Evolutionary conservation across 1,139 yeast genomes (phyloP), one percentile per base, ranked within the genome.

Genomic region (Debaryomyces udenii): DNA sequence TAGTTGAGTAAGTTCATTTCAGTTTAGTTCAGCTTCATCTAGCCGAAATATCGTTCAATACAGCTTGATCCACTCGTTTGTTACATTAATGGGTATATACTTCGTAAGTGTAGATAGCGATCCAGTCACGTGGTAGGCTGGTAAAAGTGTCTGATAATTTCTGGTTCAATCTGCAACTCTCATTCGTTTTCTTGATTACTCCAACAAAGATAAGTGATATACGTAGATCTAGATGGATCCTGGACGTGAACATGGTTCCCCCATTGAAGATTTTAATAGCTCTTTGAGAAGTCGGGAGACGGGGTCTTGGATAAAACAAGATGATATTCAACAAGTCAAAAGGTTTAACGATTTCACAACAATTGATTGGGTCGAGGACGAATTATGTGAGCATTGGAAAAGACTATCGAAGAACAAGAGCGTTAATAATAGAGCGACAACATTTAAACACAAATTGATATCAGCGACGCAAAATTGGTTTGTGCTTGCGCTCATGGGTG

Each of bases 321-420:
- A 62, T 7, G 46, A 50, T 5, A 56, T 72, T 9, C 55, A 57
- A 15, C 64, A 68, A 37, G 75, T 70, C 17, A 68, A 68, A 40
- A 56, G 73, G 36, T 85, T 83, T 53, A 74, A 78, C 40, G 80
- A 79, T 35, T 87, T 85, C 56, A 64, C 68, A 17, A 86, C 94
- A 4, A 74, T 85, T 10, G 98, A 93, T 61, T 89, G 96, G 96
- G 80, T 88, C 10, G 83, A 83, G 40, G 98, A 91, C 55, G 83
- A 81, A 22, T 66, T 80, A 17, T 64, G 68, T 14, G 89, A 81
- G 47, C 86, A 84, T 54, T 53, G 60, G 37, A 58, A 60, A 38
- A 49, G 70, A 31, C 46, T 68, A n/a, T 37, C 55, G 4, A 61
- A 64, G 38, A 42, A 44, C 7, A 54, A 56, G 39, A 45, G 45